Conservation (phyloP, 1,139 yeast genomes). For the Lodderomyces metapsilosis region DNA sequence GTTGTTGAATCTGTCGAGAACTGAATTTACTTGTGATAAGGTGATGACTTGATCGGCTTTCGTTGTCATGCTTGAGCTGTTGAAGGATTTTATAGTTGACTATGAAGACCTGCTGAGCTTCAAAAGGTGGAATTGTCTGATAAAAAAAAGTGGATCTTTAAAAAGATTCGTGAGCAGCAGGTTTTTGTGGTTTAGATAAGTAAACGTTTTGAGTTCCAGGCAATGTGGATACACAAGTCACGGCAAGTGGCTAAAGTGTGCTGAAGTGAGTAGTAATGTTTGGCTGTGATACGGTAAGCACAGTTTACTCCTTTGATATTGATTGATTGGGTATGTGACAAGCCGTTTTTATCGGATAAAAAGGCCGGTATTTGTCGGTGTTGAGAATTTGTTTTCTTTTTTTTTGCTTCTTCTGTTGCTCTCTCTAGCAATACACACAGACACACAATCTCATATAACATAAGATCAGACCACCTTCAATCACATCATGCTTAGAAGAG, state of each 20-base stretch:
- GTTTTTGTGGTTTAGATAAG: neutral
- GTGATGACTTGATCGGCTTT: constrained; percentile 33
- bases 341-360: neutral
- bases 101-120: neutral
- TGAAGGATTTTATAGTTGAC: neutral
- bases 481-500: constrained; percentile 66
- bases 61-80: constrained; percentile 21
- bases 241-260: neutral
- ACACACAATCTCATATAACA: neutral
- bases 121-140: no score
- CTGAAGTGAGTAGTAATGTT: neutral
- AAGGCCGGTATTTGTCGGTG: no score
- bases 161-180: no score
- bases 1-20: constrained; percentile 12
- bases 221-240: neutral
- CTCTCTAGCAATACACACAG: neutral
- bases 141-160: no score
- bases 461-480: neutral
- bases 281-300: neutral
- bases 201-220: neutral
- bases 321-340: neutral
- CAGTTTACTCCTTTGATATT: neutral
- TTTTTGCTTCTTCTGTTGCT: neutral
- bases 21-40: constrained; percentile 26
- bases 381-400: neutral